Percentiles rank a stretch among this genome's conserved stretches.
Evolutionary conservation across 2,329 filamentous ascomycete species (phyloP).

Genomic region (Fusarium bactridioides): DNA sequence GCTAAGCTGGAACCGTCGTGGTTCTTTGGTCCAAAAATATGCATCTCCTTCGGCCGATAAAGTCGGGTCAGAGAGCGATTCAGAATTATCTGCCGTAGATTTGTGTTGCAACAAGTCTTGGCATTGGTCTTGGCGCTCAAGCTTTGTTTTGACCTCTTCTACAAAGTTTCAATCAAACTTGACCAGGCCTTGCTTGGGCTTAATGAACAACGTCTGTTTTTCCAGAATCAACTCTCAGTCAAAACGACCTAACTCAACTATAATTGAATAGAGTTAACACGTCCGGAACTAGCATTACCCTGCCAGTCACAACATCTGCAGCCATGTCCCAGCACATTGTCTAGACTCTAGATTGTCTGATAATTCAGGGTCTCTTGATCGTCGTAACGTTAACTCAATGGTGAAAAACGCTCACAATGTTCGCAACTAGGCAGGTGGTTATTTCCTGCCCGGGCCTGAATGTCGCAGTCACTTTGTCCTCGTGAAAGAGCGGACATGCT

Average conservation of each 20-base stretch:
- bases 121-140: conserved; percentile 34
- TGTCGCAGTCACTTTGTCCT: background rate
- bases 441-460: background rate
- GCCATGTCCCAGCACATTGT: background rate
- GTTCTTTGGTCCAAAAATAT: conserved; percentile 2
- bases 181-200: background rate
- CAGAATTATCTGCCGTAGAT: conserved; percentile 4
- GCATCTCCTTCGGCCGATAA: conserved; percentile 25
- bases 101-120: conserved; percentile 26
- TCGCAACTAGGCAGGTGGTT: background rate
- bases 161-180: conserved; percentile 12
- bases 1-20: background rate
- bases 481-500: background rate
- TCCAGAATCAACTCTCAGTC: background rate
- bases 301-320: background rate
- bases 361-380: background rate
- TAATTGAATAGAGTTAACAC: background rate
- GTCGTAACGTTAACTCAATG: background rate
- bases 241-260: background rate
- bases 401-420: background rate
- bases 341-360: background rate
- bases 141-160: conserved; percentile 38
- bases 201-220: background rate
- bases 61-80: conserved; percentile 14
- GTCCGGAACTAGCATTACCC: background rate